Evolutionary conservation across 805 yeast genomes (phyloP).

Genomic region (Spathaspora gorwiae): DNA sequence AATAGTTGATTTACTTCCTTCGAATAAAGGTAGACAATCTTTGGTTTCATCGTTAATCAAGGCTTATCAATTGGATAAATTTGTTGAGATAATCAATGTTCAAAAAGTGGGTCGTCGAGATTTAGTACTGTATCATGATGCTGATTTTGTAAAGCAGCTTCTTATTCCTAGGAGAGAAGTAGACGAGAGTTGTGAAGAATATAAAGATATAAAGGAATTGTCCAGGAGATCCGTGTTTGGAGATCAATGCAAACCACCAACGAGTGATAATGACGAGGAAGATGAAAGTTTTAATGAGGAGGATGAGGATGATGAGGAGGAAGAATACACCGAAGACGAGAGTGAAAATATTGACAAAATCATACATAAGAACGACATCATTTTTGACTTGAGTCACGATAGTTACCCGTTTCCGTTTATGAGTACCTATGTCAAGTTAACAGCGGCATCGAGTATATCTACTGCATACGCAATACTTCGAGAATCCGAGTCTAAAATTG

Average conservation of each 20-base stretch:
- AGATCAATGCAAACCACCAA: neutral
- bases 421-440: slow-evolving; percentile 42
- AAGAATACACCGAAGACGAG: slow-evolving; percentile 1
- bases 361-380: slow-evolving; percentile 12
- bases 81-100: slow-evolving; percentile 19
- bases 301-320: slow-evolving; percentile 4
- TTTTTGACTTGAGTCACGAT: slow-evolving; percentile 54
- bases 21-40: slow-evolving; percentile 49
- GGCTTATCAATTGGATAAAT: slow-evolving; percentile 34
- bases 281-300: slow-evolving; percentile 1
- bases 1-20: slow-evolving; percentile 43
- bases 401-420: slow-evolving; percentile 60
- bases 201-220: slow-evolving; percentile 1
- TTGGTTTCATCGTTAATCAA: slow-evolving; percentile 37
- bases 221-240: neutral
- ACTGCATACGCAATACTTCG: slow-evolving; percentile 36
- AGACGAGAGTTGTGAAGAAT: slow-evolving; percentile 9
- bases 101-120: slow-evolving; percentile 30
- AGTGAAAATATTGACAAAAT: slow-evolving; percentile 7
- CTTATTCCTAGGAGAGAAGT: slow-evolving; percentile 19
- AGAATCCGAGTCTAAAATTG: neutral
- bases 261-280: neutral
- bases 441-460: slow-evolving; percentile 56
- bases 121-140: slow-evolving; percentile 47
- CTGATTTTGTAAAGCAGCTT: slow-evolving; percentile 37